Base-by-base conservation (phyloP, 768 basidiomycete genomes). In the Mycena metata region DNA sequence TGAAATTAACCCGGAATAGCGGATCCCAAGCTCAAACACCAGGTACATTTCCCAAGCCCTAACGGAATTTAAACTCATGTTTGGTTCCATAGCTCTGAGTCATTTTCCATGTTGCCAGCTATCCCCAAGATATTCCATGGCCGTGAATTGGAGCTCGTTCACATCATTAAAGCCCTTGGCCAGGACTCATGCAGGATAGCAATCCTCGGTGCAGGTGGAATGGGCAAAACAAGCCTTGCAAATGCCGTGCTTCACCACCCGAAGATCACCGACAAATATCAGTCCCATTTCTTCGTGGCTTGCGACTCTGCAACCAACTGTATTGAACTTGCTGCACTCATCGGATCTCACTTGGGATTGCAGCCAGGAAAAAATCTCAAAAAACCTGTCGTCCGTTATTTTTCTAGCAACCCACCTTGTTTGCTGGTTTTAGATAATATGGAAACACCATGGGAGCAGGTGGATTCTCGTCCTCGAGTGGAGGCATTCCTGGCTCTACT, bases 41-140 rank as follows among this genome's bases (percentile, higher is more conserved):
- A n/a, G n/a, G n/a, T n/a, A n/a, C n/a, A n/a, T n/a, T n/a, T n/a
- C n/a, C n/a, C n/a, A n/a, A n/a, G n/a, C n/a, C n/a, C n/a, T n/a
- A n/a, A n/a, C n/a, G n/a, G n/a, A n/a, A n/a, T n/a, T n/a, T n/a
- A n/a, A n/a, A n/a, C n/a, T n/a, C n/a, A n/a, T n/a, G n/a, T n/a
- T n/a, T n/a, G n/a, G n/a, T n/a, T n/a, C n/a, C n/a, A n/a, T n/a
- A n/a, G n/a, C n/a, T n/a, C n/a, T n/a, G n/a, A n/a, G n/a, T n/a
- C n/a, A n/a, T n/a, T n/a, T n/a, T n/a, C n/a, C n/a, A n/a, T 67
- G 13, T 42, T 67, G 15, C 66, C 66, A 36, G 30, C 66, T 0
- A 26, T 36, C 6, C 65, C 65, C 0, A 24, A 66, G 17, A 46
- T 60, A 1, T 60, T 66, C 49, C 50, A 66, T 24, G 66, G 66